Base-by-base conservation (phyloP, 768 basidiomycete genomes). In the Paxillus ammoniavirescens region DNA sequence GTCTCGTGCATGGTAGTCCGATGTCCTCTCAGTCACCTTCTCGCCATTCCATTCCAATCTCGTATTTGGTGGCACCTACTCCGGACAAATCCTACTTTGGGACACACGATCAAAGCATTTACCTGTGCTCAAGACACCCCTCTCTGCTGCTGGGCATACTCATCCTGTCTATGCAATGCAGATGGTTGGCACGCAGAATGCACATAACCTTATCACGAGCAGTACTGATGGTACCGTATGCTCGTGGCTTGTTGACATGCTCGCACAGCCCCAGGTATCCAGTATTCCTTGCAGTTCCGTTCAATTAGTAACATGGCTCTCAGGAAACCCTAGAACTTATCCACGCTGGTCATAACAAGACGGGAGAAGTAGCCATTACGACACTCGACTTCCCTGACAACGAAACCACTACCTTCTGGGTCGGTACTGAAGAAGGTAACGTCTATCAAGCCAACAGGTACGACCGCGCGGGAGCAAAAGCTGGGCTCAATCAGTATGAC, bases 91-190 rank as follows among this genome's bases (percentile, higher is more conserved):
- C 56, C 75, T 99, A 26, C 81, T 98, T 0, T 99, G 97, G 97
- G 97, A 99, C 65, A 98, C 95, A 8, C 86, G 97, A 44, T 93
- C 95, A 2, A 96, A 96, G 67, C 93, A 97, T 67, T 76, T 98
- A 2, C 97, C 97, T 0, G 93, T 98, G 3, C 77, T 98, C 46
- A 99, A 98, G 75, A 97, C 97, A 5, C 97, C 97, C 0, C 72
- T 98, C 38, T 97, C 95, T 14, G 93, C 95, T 2, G 86, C 93
- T 28, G 97, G 97, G 0, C 97, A 99, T 67, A 98, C 97, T 4
- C 96, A 99, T 72, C 97, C 97, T 0, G 92, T 99, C 37, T 99
- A 99, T 73, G 91, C 93, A 0, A 97, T 99, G 87, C 87, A 91
- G 60, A 93, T 98, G 87, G 91, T 98, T 15, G 97, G 97, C 8